Conservation (phyloP, 768 basidiomycete genomes). For the Pulveroboletus sp. region DNA sequence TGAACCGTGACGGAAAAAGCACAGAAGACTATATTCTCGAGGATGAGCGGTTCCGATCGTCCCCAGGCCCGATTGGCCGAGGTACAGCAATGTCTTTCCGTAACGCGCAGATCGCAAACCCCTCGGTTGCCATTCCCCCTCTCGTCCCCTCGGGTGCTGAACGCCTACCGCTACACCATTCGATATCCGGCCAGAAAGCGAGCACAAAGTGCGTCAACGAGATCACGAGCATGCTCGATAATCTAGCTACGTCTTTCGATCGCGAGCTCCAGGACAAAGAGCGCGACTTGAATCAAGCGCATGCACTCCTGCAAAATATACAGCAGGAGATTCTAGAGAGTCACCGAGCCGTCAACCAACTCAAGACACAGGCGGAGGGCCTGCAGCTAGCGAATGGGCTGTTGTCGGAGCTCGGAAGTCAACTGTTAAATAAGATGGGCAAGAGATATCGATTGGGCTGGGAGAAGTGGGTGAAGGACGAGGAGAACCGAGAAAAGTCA, state of each 20-base stretch:
- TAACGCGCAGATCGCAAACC: constrained; percentile 54
- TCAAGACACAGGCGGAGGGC: constrained; percentile 64
- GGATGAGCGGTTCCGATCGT: constrained; percentile 94
- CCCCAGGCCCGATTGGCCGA: constrained; percentile 75
- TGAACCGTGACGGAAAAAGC: constrained; percentile 92
- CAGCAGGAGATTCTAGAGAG: constrained; percentile 88
- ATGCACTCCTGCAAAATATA: constrained; percentile 79
- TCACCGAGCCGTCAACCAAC: constrained; percentile 66
- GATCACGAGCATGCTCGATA: constrained; percentile 81
- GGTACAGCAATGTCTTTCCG: constrained; percentile 66
- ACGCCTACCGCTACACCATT: constrained; percentile 76
- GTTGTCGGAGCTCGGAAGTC: constrained; percentile 60
- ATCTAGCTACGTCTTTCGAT: constrained; percentile 86
- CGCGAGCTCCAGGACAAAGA: constrained; percentile 90
- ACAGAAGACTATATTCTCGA: constrained; percentile 99
- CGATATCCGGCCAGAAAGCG: constrained; percentile 78
- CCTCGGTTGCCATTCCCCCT: constrained; percentile 41
- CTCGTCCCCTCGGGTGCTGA: constrained; percentile 47
- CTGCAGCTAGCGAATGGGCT: constrained; percentile 55
- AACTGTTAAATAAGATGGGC: constrained; percentile 73
- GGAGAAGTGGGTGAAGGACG: constrained; percentile 89
- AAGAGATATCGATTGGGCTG: constrained; percentile 80
- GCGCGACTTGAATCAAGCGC: constrained; percentile 85
- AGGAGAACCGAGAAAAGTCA: constrained; percentile 69
- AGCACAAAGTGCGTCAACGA: constrained; percentile 83